These are phyloP conservation scores for Pholiota conissans DNA, from an alignment of 768 basidiomycete species.

Conservation along the genomic window DNA sequence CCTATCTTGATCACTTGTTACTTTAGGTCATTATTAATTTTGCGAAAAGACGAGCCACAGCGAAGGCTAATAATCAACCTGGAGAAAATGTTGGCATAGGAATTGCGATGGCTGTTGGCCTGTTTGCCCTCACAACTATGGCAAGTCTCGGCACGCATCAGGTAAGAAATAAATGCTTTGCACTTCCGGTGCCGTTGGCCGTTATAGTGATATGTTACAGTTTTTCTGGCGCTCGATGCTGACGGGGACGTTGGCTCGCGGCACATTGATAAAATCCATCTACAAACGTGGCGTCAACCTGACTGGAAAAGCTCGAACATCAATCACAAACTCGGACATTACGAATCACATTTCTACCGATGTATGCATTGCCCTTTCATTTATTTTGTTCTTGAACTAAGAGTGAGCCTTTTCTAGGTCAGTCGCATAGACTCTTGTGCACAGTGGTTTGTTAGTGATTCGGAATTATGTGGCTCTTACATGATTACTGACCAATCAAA, in stretches of 20 bases:
- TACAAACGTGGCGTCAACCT: slow-evolving; percentile 70
- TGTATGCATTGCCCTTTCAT: slow-evolving; percentile 40
- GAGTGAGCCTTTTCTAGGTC: slow-evolving; percentile 31
- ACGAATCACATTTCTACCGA: slow-evolving; percentile 68
- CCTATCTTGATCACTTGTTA: background rate
- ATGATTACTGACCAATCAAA: background rate
- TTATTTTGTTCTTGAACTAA: background rate
- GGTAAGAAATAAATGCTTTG: slow-evolving; percentile 28
- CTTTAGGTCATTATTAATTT: slow-evolving; percentile 60
- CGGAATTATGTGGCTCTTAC: background rate
- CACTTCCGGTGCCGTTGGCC: background rate
- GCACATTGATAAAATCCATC: slow-evolving; percentile 66
- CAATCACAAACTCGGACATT: slow-evolving; percentile 59
- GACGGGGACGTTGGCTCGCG: slow-evolving; percentile 63
- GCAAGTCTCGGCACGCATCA: slow-evolving; percentile 65
- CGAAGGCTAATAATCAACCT: slow-evolving; percentile 32
- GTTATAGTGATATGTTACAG: slow-evolving; percentile 25
- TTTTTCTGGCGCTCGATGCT: slow-evolving; percentile 75
- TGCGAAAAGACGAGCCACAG: slow-evolving; percentile 45
- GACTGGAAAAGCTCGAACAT: slow-evolving; percentile 63
- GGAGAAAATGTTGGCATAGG: slow-evolving; percentile 50
- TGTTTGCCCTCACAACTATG: slow-evolving; percentile 47
- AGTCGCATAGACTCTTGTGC: slow-evolving; percentile 60
- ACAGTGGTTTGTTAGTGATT: slow-evolving; percentile 71
- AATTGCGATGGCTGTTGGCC: slow-evolving; percentile 57